Percentiles rank a stretch among this genome's conserved stretches.
phyloP scores from a whole-genome alignment of 495 filamentous ascomycete genomes.

The Talaromyces ruber region DNA sequence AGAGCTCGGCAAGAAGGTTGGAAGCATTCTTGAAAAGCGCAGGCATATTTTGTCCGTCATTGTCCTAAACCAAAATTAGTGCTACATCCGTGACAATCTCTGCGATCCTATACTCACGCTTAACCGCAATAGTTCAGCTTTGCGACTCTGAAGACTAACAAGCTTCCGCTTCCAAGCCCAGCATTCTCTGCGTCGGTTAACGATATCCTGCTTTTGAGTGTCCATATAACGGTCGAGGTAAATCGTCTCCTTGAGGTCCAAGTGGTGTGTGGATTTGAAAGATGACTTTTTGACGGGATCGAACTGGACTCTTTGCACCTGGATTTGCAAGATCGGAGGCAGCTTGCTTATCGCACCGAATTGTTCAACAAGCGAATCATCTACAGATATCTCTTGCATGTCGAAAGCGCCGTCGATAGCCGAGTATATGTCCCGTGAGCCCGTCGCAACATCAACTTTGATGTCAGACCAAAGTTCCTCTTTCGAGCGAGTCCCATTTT shows the following conservation, averaged over 20 bases:
- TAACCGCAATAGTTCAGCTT: conserved; percentile 34
- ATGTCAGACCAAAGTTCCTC: conserved; percentile 54
- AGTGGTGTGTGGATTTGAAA: conserved; percentile 70
- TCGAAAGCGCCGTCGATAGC: conserved; percentile 82
- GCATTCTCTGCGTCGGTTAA: conserved; percentile 50
- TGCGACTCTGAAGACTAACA: conserved; percentile 41
- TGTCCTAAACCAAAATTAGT: conserved; percentile 19
- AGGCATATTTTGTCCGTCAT: conserved; percentile 23
- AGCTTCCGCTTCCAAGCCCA: conserved; percentile 71
- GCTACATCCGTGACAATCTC: conserved; percentile 10
- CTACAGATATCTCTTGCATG: conserved; percentile 60
- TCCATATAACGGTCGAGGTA: conserved; percentile 91
- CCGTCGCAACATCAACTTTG: conserved; percentile 54
- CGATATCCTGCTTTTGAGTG: conserved; percentile 45
- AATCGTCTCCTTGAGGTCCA: conserved; percentile 65
- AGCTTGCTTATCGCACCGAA: conserved; percentile 68
- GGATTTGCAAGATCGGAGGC: conserved; percentile 81
- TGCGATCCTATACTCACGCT: conserved; percentile 24
- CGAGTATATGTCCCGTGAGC: conserved; percentile 62
- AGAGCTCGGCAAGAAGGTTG: conserved; percentile 23
- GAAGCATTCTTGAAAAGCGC: conserved; percentile 22
- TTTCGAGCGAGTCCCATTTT: conserved; percentile 34
- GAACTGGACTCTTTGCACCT: conserved; percentile 72
- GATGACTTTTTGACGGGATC: conserved; percentile 48
- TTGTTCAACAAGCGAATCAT: conserved; percentile 51